Base-by-base conservation (phyloP, 345 rosid species). In the Heritiera littoralis region DNA sequence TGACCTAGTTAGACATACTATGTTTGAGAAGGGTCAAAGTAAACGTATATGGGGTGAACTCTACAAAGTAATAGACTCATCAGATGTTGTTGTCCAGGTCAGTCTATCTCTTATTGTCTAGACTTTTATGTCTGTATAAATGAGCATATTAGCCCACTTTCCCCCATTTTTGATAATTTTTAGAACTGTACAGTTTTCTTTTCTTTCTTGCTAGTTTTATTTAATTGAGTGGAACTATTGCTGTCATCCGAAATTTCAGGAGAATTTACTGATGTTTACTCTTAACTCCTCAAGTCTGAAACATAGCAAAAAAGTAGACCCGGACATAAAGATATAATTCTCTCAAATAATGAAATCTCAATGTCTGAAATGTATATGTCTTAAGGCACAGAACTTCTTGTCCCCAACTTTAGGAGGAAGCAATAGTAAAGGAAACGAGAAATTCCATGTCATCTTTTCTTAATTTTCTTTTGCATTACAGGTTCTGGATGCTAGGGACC, bases 21-120 rank as follows among this genome's bases (percentile, higher is more conserved):
- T 96, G 97, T 96, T 96, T 89, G 98, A 94, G 82, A 96, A 94
- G 85, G 99, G 99, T 74, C 99, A 96, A 85, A 96, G 99, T 59
- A 96, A 96, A 83, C 97, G 98, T 72, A 92, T 96, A 84, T 96
- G 98, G 99, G 97, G 98, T 65, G 99, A 96, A 84, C 97, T 96
- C 66, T 96, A 96, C 91, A 94, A 96, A 90, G 99, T 96, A 58
- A 87, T 92, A 5, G 98, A 96, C 82, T 96, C 99, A 5, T 94
- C 99, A 49, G 98, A 94, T 85, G 99, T 96, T 35, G 38, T 35
- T 82, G 92, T 94, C 43, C 97, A 96, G 97, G 99, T 95, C 56
- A 78, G 85, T 77, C 13, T 64, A 43, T 41, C 49, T 15, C 11
- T 2, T 75, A 63, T 23, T 75, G 12, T 10, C 61, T 54, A n/a